These are phyloP conservation scores for Dictyostelium brefeldianum DNA, from an alignment of 78 protist species.

Conservation along the genomic window DNA sequence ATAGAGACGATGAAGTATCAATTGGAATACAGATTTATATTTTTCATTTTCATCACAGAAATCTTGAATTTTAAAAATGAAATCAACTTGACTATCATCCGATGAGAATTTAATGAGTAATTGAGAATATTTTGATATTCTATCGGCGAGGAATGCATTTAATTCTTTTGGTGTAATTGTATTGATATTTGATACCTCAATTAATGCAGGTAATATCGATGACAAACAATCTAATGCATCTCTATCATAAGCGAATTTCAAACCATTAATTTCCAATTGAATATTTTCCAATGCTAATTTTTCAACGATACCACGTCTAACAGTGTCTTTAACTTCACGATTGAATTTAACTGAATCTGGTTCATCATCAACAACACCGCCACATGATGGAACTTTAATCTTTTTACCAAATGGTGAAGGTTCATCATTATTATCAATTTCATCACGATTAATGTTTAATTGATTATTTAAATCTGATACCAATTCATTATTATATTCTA, in stretches of 20 bases:
- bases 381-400: neutral
- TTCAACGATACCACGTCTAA: conserved; percentile 61
- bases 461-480: neutral
- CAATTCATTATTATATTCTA: conserved; percentile 8
- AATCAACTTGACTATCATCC: conserved; percentile 41
- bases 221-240: conserved; percentile 71
- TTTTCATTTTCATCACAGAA: conserved; percentile 45
- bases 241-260: conserved; percentile 85
- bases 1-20: conserved; percentile 41
- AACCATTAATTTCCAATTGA: conserved; percentile 85
- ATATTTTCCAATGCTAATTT: conserved; percentile 65
- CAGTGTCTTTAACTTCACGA: conserved; percentile 51
- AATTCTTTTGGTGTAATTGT: conserved; percentile 16
- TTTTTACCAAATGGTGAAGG: neutral
- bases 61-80: conserved; percentile 67
- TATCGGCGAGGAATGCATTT: neutral
- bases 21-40: conserved; percentile 21
- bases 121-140: conserved; percentile 16
- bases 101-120: conserved; percentile 18
- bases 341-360: conserved; percentile 51
- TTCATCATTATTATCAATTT: neutral
- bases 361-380: neutral
- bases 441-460: neutral
- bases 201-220: conserved; percentile 11
- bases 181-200: conserved; percentile 14